Evolutionary conservation across 805 yeast species (phyloP).

Genomic region (Hanseniaspora singularis): DNA sequence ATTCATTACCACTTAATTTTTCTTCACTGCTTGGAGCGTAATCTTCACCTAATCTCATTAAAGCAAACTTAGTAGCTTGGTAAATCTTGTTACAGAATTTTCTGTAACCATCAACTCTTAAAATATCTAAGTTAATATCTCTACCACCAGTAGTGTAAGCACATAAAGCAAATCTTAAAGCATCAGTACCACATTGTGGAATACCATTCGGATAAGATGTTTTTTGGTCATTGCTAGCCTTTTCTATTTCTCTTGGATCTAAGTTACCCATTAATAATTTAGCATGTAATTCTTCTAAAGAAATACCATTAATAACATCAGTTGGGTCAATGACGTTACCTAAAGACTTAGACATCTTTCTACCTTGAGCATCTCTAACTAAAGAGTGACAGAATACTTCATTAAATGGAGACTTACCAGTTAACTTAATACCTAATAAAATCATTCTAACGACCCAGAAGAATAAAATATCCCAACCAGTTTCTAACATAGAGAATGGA

Average conservation of each 20-base stretch:
- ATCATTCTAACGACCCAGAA: slow-evolving; percentile 99
- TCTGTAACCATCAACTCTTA: slow-evolving; percentile 97
- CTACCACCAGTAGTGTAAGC: slow-evolving; percentile 98
- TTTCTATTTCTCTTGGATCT: slow-evolving; percentile 76
- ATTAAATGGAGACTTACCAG: slow-evolving; percentile 83
- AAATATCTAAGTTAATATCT: slow-evolving; percentile 89
- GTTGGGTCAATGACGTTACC: slow-evolving; percentile 95
- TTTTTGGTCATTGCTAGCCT: slow-evolving; percentile 78
- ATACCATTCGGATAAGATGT: slow-evolving; percentile 90
- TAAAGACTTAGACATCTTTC: slow-evolving; percentile 95
- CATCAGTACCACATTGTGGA: slow-evolving; percentile 99
- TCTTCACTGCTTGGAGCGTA: slow-evolving; percentile 65
- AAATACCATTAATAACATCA: slow-evolving; percentile 83
- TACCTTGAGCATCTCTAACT: slow-evolving; percentile 97
- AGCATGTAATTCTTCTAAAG: slow-evolving; percentile 65
- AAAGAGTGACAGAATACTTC: slow-evolving; percentile 97
- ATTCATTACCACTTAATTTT: slow-evolving; percentile 61
- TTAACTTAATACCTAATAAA: slow-evolving; percentile 75
- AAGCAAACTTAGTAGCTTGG: slow-evolving; percentile 95
- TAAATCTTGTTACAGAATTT: slow-evolving; percentile 98
- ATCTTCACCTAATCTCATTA: slow-evolving; percentile 83
- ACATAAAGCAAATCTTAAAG: slow-evolving; percentile 93
- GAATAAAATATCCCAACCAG: slow-evolving; percentile 98
- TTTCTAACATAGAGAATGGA: slow-evolving; percentile 90
- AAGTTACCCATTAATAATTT: slow-evolving; percentile 71